These are phyloP conservation scores for Rhynchospora tenuis DNA, from an alignment of 176 grass and related monocot genomes.

Conservation along the genomic window DNA sequence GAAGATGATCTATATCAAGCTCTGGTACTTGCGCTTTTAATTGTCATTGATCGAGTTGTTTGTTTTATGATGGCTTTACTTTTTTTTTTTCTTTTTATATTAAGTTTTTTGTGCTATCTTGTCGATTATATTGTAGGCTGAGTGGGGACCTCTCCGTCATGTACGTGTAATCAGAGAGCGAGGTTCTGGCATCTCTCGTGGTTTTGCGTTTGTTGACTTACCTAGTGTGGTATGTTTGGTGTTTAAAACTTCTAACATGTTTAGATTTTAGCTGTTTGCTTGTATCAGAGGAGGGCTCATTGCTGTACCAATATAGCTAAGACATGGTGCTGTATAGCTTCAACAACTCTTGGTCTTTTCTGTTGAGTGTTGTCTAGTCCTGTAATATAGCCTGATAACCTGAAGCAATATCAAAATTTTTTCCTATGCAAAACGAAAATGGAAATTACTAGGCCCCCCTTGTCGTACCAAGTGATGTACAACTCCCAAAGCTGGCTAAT, in stretches of 20 bases:
- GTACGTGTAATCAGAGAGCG: slow-evolving; percentile 95
- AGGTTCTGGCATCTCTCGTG: slow-evolving; percentile 69
- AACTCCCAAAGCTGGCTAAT: neutral
- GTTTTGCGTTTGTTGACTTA: slow-evolving; percentile 99
- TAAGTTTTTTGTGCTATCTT: slow-evolving; percentile 40
- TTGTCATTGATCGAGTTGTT: neutral
- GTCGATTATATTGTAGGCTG: slow-evolving; percentile 84
- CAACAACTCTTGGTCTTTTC: neutral
- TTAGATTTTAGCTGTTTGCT: neutral
- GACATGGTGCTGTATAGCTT: neutral
- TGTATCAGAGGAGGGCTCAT: neutral
- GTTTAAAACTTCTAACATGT: neutral
- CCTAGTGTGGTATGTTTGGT: slow-evolving; percentile 69
- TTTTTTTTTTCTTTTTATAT: neutral
- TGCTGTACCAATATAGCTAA: neutral
- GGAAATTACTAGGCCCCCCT: neutral
- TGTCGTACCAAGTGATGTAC: neutral
- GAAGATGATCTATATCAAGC: slow-evolving; percentile 95
- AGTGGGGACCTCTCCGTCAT: slow-evolving; percentile 94
- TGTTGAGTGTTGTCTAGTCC: neutral
- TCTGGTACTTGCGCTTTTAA: slow-evolving; percentile 51
- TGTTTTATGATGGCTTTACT: neutral
- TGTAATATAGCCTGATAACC: neutral
- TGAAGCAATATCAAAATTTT: neutral
- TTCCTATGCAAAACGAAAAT: neutral